Conservation (phyloP, 192 early-diverging fungal species). For the Spizellomyces punctatus region DNA sequence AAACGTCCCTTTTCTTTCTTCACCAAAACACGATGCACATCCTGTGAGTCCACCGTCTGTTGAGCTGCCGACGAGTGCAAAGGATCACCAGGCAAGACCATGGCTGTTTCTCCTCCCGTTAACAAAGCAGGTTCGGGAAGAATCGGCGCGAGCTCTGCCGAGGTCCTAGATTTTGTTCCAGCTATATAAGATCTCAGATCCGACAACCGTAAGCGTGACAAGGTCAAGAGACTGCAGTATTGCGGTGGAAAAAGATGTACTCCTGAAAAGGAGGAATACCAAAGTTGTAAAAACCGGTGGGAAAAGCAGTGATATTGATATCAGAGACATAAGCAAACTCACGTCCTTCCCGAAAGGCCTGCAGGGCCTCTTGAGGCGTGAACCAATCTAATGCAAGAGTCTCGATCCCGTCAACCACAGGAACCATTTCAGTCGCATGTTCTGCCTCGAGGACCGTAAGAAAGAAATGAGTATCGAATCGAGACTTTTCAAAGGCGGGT, state of each 20-base stretch:
- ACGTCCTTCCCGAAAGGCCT: constrained; percentile 42
- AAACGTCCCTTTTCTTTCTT: constrained; percentile 2
- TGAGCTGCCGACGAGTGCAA: constrained; percentile 32
- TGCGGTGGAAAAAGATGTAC: constrained; percentile 70
- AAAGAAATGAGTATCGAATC: constrained; percentile 72
- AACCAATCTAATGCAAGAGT: constrained; percentile 67
- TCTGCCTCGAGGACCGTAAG: constrained; percentile 54
- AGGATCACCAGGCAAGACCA: constrained; percentile 49
- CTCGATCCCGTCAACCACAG: constrained; percentile 58
- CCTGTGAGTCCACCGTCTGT: background rate
- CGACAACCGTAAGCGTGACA: constrained; percentile 51
- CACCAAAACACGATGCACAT: background rate
- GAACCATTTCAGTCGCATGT: background rate
- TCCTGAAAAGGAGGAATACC: background rate
- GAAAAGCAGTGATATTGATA: background rate
- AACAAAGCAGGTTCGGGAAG: constrained; percentile 2
- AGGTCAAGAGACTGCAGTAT: constrained; percentile 57
- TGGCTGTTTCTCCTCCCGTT: background rate
- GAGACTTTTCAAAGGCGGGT: constrained; percentile 53
- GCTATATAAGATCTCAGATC: constrained; percentile 46
- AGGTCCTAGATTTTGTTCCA: constrained; percentile 18
- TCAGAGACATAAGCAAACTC: background rate
- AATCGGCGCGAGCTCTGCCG: background rate
- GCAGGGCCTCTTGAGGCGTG: constrained; percentile 60
- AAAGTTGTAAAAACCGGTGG: background rate